Evolutionary conservation across 257 asterid genomes (phyloP).

Genomic region (Anisodus acutangulus): DNA sequence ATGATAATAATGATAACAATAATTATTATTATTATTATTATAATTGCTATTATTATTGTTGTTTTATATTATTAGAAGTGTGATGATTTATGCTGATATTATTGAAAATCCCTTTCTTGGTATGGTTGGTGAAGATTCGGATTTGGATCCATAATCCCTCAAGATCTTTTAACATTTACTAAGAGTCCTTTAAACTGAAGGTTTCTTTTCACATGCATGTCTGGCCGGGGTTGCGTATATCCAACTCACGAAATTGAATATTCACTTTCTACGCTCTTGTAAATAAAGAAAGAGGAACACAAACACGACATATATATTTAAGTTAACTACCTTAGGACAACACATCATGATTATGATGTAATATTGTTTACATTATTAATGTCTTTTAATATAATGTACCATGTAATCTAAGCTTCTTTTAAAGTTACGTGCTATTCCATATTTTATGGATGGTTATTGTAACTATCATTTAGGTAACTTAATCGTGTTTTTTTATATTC

Average conservation of each 20-base stretch:
- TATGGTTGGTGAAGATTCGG: not conserved
- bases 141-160: not conserved
- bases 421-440: not conserved
- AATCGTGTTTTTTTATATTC: not conserved
- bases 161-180: too few species aligned
- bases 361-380: too few species aligned
- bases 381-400: too few species aligned
- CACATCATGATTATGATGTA: not conserved
- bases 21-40: too few species aligned
- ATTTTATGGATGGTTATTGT: not conserved
- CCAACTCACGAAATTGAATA: too few species aligned
- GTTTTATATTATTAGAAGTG: too few species aligned
- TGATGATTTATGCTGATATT: not conserved
- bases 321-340: not conserved
- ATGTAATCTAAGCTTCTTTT: not conserved
- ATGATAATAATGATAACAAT: too few species aligned
- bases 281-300: too few species aligned
- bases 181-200: not conserved
- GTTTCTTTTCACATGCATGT: slow-evolving; percentile 1
- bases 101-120: not conserved
- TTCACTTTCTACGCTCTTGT: too few species aligned
- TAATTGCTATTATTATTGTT: too few species aligned
- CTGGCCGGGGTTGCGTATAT: not conserved
- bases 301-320: not conserved
- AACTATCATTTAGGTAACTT: not conserved